phyloP scores from a whole-genome alignment of 2,329 filamentous ascomycete genomes.

The Scedosporium boydii region DNA sequence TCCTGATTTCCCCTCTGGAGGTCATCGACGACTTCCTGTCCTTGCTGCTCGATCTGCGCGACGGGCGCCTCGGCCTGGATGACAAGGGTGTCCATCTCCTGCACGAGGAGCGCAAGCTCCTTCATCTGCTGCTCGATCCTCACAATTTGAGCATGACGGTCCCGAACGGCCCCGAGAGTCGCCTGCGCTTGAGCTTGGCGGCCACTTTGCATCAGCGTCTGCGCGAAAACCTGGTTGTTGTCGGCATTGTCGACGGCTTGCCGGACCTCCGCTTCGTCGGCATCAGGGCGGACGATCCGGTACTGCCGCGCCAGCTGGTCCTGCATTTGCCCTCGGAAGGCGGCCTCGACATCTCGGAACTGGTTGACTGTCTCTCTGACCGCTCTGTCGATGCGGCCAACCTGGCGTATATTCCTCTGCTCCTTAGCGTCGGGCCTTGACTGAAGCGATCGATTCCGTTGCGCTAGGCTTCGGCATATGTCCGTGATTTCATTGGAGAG shows the following conservation, averaged over 20 bases:
- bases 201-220: constrained; percentile 74
- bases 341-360: constrained; percentile 72
- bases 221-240: constrained; percentile 75
- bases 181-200: constrained; percentile 72
- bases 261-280: constrained; percentile 66
- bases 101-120: constrained; percentile 78
- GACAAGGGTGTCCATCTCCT: constrained; percentile 78
- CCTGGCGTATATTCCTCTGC: constrained; percentile 43
- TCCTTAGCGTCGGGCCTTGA: too few species aligned
- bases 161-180: constrained; percentile 68
- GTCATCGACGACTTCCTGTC: constrained; percentile 75
- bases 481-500: too few species aligned
- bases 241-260: constrained; percentile 67
- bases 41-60: constrained; percentile 74
- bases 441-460: too few species aligned
- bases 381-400: constrained; percentile 69
- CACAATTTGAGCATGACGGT: constrained; percentile 77
- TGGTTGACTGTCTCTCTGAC: constrained; percentile 72
- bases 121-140: constrained; percentile 90
- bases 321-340: constrained; percentile 70
- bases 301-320: constrained; percentile 86
- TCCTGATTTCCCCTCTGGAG: constrained; percentile 78
- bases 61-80: constrained; percentile 78
- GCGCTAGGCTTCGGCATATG: too few species aligned
- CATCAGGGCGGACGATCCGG: constrained; percentile 77